Percentiles rank a stretch among this genome's conserved stretches.
phyloP scores from a whole-genome alignment of 495 filamentous ascomycete species.

The Lasiosphaeris hirsuta region DNA sequence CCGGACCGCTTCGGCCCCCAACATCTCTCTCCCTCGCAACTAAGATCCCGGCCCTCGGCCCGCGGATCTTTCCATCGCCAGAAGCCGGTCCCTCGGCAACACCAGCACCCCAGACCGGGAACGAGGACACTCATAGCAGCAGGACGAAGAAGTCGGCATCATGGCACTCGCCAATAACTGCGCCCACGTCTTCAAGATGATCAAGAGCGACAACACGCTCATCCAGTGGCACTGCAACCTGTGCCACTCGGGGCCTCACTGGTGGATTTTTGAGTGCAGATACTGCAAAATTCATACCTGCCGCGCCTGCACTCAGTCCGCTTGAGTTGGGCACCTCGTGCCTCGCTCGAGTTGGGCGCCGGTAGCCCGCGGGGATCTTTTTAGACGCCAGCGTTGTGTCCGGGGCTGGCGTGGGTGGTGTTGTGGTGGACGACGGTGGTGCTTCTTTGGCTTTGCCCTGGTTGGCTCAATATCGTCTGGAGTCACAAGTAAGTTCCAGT shows the following conservation, averaged over 20 bases:
- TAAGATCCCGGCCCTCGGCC: background rate
- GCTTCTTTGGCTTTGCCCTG: background rate
- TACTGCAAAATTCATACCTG: conserved; percentile 77
- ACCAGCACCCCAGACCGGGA: no score
- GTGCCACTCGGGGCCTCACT: conserved; percentile 75
- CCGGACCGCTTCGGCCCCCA: no score
- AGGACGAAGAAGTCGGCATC: conserved; percentile 5
- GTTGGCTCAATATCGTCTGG: conserved; percentile 7
- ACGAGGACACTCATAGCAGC: background rate
- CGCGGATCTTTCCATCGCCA: background rate
- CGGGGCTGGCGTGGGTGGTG: no score
- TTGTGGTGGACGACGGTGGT: background rate
- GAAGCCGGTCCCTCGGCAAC: background rate
- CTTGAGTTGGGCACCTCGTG: conserved; percentile 32
- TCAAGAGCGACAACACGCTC: conserved; percentile 72
- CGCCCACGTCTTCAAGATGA: conserved; percentile 68
- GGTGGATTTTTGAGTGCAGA: conserved; percentile 77
- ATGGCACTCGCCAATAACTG: conserved; percentile 66
- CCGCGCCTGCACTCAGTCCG: conserved; percentile 59
- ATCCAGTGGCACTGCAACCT: conserved; percentile 75
- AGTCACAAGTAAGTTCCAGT: conserved; percentile 20
- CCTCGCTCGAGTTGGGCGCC: background rate
- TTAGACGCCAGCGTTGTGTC: no score
- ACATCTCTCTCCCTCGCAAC: no score
- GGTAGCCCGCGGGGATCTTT: no score